phyloP scores from a whole-genome alignment of 495 filamentous ascomycete species.

The Xylaria flabelliformis region DNA sequence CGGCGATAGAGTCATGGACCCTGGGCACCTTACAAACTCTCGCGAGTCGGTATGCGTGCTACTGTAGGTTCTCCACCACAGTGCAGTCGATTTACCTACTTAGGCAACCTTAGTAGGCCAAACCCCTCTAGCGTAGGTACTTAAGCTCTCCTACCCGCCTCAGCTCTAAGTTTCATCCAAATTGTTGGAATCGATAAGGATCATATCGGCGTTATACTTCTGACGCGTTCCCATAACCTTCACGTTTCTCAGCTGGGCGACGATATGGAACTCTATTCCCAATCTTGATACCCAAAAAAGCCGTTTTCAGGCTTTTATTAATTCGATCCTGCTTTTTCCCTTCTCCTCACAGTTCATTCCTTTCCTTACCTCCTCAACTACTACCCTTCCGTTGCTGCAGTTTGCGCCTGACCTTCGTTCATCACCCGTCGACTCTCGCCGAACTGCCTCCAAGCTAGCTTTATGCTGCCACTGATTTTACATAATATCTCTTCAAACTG shows the following conservation, averaged over 20 bases:
- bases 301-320: background rate
- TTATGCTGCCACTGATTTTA: background rate
- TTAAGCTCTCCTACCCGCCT: background rate
- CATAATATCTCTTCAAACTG: background rate
- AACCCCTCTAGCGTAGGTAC: background rate
- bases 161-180: background rate
- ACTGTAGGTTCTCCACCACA: background rate
- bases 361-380: background rate
- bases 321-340: too few species aligned
- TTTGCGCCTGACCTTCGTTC: background rate
- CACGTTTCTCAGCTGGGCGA: background rate
- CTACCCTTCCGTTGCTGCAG: background rate
- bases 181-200: constrained; percentile 17
- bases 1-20: background rate
- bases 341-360: background rate
- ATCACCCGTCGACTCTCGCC: background rate
- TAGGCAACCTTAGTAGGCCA: background rate
- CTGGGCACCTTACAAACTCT: background rate
- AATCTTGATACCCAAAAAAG: background rate
- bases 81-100: background rate
- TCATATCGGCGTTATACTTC: background rate
- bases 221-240: background rate
- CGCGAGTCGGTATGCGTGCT: background rate
- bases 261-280: background rate
- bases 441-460: background rate